Conservation (phyloP, 1,284 basidiomycete genomes). For the Rhodotorula sp. region DNA sequence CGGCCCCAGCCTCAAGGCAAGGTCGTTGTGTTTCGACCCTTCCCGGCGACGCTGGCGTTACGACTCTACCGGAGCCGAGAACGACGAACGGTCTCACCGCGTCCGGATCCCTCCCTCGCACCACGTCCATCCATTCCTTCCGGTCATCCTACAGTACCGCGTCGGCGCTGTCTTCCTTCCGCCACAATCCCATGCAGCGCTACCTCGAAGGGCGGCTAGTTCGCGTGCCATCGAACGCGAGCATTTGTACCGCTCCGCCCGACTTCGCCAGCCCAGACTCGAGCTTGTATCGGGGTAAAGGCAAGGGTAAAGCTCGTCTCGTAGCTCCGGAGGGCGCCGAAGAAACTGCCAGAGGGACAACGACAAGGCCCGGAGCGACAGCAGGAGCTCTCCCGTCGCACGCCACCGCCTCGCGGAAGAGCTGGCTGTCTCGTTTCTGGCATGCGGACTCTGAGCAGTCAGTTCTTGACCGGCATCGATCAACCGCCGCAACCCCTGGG, state of each 20-base stretch:
- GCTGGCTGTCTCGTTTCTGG: conserved; percentile 7
- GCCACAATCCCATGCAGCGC: conserved; percentile 14
- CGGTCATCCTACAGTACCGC: not conserved
- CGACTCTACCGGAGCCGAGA: too few species aligned
- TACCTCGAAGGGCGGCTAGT: conserved; percentile 6
- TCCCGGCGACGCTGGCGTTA: too few species aligned
- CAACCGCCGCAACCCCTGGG: not conserved
- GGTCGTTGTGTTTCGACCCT: too few species aligned
- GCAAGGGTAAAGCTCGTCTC: conserved; percentile 27
- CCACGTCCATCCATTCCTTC: too few species aligned
- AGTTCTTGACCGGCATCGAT: not conserved
- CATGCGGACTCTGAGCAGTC: not conserved
- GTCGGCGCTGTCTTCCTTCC: conserved; percentile 10
- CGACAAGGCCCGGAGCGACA: not conserved
- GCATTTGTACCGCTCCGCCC: conserved; percentile 34
- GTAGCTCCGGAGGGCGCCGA: not conserved
- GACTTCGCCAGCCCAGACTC: conserved; percentile 25
- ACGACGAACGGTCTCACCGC: too few species aligned
- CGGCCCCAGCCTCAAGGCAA: too few species aligned
- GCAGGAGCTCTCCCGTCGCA: not conserved
- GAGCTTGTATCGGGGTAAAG: conserved; percentile 10
- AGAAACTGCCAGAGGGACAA: not conserved
- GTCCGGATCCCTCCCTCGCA: too few species aligned
- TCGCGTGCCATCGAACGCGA: conserved; percentile 22
- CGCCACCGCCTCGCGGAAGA: not conserved